A percentile compares a stretch with the other conserved stretches of the same genome.
phyloP scores from a whole-genome alignment of 305 asterid species.

The Fraxinus albicans region DNA sequence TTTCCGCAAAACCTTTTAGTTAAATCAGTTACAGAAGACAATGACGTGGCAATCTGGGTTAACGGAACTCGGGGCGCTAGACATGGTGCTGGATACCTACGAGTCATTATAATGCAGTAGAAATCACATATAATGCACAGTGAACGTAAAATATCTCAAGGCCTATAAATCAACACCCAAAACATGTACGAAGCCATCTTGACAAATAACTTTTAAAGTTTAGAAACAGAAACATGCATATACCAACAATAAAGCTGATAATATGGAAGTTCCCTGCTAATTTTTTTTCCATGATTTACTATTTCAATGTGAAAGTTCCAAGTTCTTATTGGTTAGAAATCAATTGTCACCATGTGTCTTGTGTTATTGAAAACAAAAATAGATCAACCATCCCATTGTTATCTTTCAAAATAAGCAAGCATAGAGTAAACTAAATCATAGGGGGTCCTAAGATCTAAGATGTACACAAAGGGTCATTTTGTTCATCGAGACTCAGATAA shows the following conservation, averaged over 20 bases:
- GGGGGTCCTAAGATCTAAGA: neutral
- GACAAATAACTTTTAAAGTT: neutral
- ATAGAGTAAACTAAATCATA: neutral
- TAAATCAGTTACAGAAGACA: no score
- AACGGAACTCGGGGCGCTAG: no score
- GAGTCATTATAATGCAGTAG: neutral
- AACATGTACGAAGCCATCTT: neutral
- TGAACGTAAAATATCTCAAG: neutral
- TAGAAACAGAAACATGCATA: neutral
- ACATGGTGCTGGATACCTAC: neutral
- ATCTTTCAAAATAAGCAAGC: neutral
- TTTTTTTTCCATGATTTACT: neutral
- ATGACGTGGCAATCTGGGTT: no score
- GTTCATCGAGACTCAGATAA: neutral
- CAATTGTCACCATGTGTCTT: neutral
- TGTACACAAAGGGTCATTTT: neutral
- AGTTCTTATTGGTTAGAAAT: no score
- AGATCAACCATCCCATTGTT: neutral
- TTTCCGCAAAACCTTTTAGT: no score
- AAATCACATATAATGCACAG: neutral
- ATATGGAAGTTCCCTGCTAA: neutral
- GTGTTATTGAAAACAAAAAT: neutral
- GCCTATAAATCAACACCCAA: neutral
- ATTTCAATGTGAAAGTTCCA: no score
- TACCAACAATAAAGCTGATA: neutral